Evolutionary conservation across 306 rosid genomes (phyloP).

Genomic region (Sophora flavescens): DNA sequence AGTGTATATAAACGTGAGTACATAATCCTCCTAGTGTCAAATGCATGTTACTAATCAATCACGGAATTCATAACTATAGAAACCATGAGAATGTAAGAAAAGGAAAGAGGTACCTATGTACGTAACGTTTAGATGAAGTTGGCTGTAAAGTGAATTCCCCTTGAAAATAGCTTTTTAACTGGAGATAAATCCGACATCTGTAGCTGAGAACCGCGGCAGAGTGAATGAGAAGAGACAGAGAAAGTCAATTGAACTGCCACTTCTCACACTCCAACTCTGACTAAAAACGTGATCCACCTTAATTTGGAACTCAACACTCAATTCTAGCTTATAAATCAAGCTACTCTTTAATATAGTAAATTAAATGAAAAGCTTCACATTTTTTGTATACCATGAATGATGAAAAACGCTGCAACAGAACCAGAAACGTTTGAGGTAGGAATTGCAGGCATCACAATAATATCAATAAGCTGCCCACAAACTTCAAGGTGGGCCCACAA

Average conservation of each 20-base stretch:
- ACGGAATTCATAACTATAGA: not conserved
- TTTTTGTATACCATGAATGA: not conserved
- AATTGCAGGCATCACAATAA: not conserved
- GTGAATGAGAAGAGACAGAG: not conserved
- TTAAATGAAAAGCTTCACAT: not conserved
- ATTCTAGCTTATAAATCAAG: not conserved
- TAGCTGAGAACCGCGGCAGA: not conserved
- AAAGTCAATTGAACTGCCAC: constrained; percentile 9
- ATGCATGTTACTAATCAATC: no score
- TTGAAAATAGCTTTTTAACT: not conserved
- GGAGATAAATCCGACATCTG: not conserved
- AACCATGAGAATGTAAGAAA: not conserved
- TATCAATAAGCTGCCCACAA: not conserved
- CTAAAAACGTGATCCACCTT: not conserved
- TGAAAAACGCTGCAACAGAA: not conserved
- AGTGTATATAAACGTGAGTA: no score
- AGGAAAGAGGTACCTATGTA: not conserved
- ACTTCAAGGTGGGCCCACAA: constrained; percentile 35
- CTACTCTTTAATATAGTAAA: not conserved
- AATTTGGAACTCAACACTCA: not conserved
- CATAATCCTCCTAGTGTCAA: no score
- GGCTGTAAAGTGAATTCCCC: not conserved
- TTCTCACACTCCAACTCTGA: not conserved
- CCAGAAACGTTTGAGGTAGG: not conserved
- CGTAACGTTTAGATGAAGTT: not conserved